Base-by-base conservation (phyloP, 192 early-diverging fungal genomes). In the Backusella tuberculispora region DNA sequence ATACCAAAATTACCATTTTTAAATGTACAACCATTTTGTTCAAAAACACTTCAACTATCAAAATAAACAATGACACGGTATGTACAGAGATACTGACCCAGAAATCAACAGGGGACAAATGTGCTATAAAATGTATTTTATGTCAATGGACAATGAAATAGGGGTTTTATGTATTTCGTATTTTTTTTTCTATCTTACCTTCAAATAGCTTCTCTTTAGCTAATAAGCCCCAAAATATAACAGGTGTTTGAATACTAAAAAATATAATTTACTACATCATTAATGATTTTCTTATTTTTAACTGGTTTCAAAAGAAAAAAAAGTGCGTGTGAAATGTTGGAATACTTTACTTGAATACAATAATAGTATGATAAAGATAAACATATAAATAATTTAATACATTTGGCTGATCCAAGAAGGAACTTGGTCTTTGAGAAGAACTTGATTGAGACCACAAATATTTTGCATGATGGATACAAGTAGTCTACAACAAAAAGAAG, bases 31-130 rank as follows among this genome's bases (percentile, higher is more conserved):
- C 21, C 76, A 81, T 77, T 40, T 69, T 72, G 34, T 66, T 77
- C 12, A 81, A 75, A 1, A 74, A 74, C 6, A 81, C 68, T 10
- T 81, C 80, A 67, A 50, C 63, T n/a, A 81, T 42, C 76, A 81
- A 75, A n/a, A 74, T 41, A 34, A 66, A 74, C 6, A 81, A 81
- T 2, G 80, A 74, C 9, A 67, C 65, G 3, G 73, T 70, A 63
- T 81, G 80, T 6, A 77, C 76, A 7, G 71, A 73, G 4, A 29
- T 50, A 24, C 50, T 66, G 60, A 77, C 50, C 65, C 73, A 81
- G 72, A 69, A 77, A 41, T 60, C 53, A 60, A 60, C 10, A 13
- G 53, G 53, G n/a, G 53, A 60, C 10, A 60, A 60, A 26, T 60
- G 53, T 4, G 53, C 53, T 60, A 9, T 26, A 60, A 10, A 2